phyloP scores from a whole-genome alignment of 2,329 filamentous ascomycete genomes.

The Penicillium sp. region DNA sequence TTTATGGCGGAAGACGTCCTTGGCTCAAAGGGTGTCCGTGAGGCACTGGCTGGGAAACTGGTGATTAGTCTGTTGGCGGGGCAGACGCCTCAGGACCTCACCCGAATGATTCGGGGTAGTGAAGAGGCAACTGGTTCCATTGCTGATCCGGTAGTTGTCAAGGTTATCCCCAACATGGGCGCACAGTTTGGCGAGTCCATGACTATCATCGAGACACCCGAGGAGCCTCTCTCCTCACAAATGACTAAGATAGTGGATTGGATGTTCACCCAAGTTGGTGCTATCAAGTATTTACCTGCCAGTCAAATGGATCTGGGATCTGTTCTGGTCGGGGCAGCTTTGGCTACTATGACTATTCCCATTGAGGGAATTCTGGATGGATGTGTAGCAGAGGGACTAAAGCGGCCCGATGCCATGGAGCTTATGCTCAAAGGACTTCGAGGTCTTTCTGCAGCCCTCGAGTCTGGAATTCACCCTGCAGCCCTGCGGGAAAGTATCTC shows the following conservation, averaged over 20 bases:
- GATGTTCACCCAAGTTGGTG: conserved; percentile 60
- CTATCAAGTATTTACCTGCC: conserved; percentile 55
- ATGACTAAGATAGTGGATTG: conserved; percentile 37
- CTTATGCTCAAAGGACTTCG: conserved; percentile 66
- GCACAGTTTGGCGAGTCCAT: conserved; percentile 50
- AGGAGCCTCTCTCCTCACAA: conserved; percentile 43
- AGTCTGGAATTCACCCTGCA: conserved; percentile 64
- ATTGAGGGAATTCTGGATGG: conserved; percentile 66
- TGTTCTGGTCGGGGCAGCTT: conserved; percentile 64
- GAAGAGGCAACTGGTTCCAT: conserved; percentile 7
- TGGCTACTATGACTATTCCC: conserved; percentile 63
- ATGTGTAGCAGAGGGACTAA: conserved; percentile 66
- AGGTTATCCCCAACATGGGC: conserved; percentile 53
- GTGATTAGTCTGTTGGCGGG: conserved; percentile 57
- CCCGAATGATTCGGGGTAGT: conserved; percentile 15
- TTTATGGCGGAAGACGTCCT: conserved; percentile 48
- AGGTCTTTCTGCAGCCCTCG: conserved; percentile 62
- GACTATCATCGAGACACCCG: conserved; percentile 55
- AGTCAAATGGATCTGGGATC: conserved; percentile 60
- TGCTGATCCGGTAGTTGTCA: conserved; percentile 35
- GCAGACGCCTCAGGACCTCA: conserved; percentile 39
- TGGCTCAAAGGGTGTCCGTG: conserved; percentile 37
- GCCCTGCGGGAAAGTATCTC: conserved; percentile 64
- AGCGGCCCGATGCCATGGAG: conserved; percentile 61
- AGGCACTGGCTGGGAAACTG: conserved; percentile 50